Base-by-base conservation (phyloP, 2,329 filamentous ascomycete genomes). In the Colletotrichum sp. region DNA sequence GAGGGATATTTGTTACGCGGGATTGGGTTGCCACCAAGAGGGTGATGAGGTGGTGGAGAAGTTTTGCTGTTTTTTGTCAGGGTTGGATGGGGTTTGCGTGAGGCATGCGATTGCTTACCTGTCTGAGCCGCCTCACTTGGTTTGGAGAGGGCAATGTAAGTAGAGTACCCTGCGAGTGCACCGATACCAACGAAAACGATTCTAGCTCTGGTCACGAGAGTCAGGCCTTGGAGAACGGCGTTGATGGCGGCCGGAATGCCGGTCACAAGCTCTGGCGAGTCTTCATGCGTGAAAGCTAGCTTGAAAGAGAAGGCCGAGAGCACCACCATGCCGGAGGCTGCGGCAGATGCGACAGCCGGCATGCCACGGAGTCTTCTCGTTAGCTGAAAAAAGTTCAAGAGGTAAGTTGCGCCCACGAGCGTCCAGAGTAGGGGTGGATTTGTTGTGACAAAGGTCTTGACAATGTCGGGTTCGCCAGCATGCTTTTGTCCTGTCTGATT, bases 401-500 rank as follows among this genome's bases (percentile, higher is more conserved):
- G 83, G 82, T 98, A 98, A 2, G 94, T 93, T 15, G 90, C 83
- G 52, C 92, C 87, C 26, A 98, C 89, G 12, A 98, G 85, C 3
- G 84, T 79, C 97, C 97, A 99, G 6, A 99, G 90, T 0, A 94
- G 81, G 32, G 88, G 83, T 3, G 92, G 92, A 72, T 95, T 90
- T 0, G 89, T 86, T 18, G 90, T 86, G 70, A 98, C 87, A 81
- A 95, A 94, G 7, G 85, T 87, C 75, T 94, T 95, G 77, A 95
- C 94, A 62, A 99, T 95, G 81, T 99, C 97, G 30, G 95, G 92
- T 52, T 94, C 94, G n/a, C 96, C 96, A 2, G 97, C 94, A 80
- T 95, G 96, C 84, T 99, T 99, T 82, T 99, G 96, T 6, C 97
- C 97, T 0, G 97, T 99, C 84, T 99, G 97, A 82, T 99, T 99